Percentiles rank a stretch among this genome's conserved stretches.
phyloP scores from a whole-genome alignment of 179 eudicot species.

The Carnegiea gigantea region DNA sequence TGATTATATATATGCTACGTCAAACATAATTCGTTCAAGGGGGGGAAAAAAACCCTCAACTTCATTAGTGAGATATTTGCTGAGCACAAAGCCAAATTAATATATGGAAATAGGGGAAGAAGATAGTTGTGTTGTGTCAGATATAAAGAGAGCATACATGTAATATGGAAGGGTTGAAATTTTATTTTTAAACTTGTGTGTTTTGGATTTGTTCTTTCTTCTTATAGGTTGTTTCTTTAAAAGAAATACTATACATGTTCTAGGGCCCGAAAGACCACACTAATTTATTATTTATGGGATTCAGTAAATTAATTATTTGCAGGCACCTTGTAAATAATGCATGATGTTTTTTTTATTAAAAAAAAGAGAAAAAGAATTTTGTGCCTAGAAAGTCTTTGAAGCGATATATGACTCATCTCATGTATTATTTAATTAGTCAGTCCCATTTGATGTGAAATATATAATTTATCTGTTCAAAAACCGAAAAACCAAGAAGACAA shows the following conservation, averaged over 20 bases:
- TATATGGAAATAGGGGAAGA: no score
- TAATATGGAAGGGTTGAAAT: constrained; percentile 10
- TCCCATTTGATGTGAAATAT: constrained; percentile 1
- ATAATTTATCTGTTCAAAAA: neutral
- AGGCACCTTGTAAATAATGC: constrained; percentile 16
- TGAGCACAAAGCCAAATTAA: neutral
- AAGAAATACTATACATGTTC: constrained; percentile 14
- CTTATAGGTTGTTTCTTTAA: constrained; percentile 31
- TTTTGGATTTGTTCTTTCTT: constrained; percentile 30
- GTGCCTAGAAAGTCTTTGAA: neutral
- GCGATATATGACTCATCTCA: constrained; percentile 4
- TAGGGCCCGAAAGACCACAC: constrained; percentile 17
- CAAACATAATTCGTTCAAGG: no score
- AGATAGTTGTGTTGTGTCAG: neutral
- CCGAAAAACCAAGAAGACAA: neutral
- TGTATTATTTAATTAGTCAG: neutral
- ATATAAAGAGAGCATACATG: constrained; percentile 12
- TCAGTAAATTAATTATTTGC: constrained; percentile 12
- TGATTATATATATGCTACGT: no score
- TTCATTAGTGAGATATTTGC: neutral
- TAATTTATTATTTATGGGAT: constrained; percentile 27
- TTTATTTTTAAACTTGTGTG: neutral
- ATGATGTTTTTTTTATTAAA: neutral
- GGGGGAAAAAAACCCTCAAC: neutral
- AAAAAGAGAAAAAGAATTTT: neutral